Evolutionary conservation across 345 rosid species (phyloP).

Genomic region (Gossypium bickii): DNA sequence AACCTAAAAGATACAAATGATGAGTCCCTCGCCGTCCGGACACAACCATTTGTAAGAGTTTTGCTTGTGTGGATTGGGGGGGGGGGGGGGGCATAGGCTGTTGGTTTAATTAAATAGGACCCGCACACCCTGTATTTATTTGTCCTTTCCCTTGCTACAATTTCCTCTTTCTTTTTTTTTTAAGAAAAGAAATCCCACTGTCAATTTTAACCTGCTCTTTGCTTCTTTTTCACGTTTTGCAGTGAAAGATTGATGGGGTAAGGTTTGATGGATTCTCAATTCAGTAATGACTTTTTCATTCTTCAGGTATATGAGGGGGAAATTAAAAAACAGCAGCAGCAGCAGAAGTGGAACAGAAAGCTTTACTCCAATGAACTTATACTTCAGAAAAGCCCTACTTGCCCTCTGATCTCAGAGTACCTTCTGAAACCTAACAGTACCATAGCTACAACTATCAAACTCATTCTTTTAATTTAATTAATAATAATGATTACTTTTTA

Average conservation of each 20-base stretch:
- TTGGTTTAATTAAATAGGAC: constrained; percentile 1
- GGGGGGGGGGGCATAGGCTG: constrained; percentile 9
- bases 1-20: constrained; percentile 16
- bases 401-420: constrained; percentile 16
- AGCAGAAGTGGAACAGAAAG: not conserved
- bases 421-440: constrained; percentile 22
- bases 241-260: constrained; percentile 14
- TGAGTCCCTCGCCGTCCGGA: constrained; percentile 3
- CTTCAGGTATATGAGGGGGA: not conserved
- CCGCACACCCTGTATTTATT: constrained; percentile 14
- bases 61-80: constrained; percentile 2
- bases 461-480: not conserved
- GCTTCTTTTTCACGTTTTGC: constrained; percentile 15
- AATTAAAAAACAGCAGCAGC: not conserved
- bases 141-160: not conserved
- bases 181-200: not conserved
- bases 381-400: constrained; percentile 21
- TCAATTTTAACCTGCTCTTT: constrained; percentile 17
- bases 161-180: not conserved
- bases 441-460: constrained; percentile 17
- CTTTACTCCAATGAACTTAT: constrained; percentile 7
- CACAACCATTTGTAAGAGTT: constrained; percentile 3
- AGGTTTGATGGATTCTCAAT: constrained; percentile 10
- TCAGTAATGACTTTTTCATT: constrained; percentile 18
- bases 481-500: not conserved